These are phyloP conservation scores for Colletotrichum sp. DNA, from an alignment of 2,329 filamentous ascomycete genomes.

Conservation along the genomic window DNA sequence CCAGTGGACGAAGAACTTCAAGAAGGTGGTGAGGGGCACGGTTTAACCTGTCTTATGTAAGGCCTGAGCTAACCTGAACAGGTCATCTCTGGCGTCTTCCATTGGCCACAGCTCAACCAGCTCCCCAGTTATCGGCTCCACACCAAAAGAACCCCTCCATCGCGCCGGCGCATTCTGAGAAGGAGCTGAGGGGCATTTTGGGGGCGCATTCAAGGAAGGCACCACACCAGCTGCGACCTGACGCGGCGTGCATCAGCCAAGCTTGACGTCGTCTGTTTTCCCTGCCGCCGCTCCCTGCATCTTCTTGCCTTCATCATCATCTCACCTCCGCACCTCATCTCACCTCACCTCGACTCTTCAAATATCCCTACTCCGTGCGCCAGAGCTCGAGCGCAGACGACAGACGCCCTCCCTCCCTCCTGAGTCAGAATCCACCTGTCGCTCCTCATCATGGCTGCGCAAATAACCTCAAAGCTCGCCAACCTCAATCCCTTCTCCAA, in stretches of 20 bases:
- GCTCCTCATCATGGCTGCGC: neutral
- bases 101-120: neutral
- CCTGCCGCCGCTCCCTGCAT: neutral
- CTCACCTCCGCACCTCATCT: neutral
- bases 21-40: neutral
- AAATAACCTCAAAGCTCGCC: conserved; percentile 28
- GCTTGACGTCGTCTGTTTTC: conserved; percentile 7
- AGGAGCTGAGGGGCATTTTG: neutral
- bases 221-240: conserved; percentile 7
- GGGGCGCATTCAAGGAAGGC: neutral
- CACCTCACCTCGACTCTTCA: neutral
- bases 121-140: neutral
- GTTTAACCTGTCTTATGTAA: neutral
- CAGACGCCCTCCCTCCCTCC: neutral
- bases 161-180: neutral
- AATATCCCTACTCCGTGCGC: neutral
- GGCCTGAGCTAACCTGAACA: neutral
- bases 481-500: conserved; percentile 45
- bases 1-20: neutral
- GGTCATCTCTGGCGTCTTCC: rapidly evolving
- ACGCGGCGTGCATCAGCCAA: conserved; percentile 19
- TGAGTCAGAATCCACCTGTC: neutral
- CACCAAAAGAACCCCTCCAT: neutral
- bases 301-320: neutral
- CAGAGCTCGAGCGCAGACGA: neutral